Evolutionary conservation across 2,329 filamentous ascomycete genomes (phyloP).

Genomic region (Claviceps digitariae): DNA sequence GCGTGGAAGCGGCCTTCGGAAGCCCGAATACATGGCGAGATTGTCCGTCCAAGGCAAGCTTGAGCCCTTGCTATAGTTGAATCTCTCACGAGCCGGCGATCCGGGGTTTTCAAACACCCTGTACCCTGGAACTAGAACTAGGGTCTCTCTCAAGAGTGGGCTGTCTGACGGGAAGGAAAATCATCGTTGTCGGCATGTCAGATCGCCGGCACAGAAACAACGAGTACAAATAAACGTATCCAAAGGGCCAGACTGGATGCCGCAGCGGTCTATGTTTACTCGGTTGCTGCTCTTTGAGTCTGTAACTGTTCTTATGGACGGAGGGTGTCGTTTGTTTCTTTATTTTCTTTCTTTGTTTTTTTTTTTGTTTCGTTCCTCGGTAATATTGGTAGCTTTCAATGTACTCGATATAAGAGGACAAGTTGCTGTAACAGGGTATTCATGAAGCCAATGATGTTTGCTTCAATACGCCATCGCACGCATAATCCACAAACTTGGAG

Average conservation of each 20-base stretch:
- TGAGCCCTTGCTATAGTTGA: neutral
- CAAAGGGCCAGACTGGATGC: neutral
- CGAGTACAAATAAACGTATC: neutral
- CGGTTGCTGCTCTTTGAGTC: neutral
- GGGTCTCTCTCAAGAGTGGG: neutral
- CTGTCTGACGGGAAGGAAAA: neutral
- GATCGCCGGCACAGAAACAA: neutral
- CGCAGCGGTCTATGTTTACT: neutral
- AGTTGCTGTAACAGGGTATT: neutral
- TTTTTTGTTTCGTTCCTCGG: no score
- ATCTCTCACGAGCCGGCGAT: neutral
- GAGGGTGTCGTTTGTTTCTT: no score
- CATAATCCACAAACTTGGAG: neutral
- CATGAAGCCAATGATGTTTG: neutral
- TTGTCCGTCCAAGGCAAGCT: neutral
- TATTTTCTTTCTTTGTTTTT: no score
- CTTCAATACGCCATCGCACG: neutral
- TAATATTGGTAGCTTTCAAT: neutral
- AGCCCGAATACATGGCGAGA: neutral
- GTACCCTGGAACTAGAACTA: neutral
- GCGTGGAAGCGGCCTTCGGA: neutral
- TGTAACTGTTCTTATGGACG: no score
- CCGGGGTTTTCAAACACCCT: neutral
- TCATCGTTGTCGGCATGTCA: neutral
- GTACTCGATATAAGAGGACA: neutral